Conservation (phyloP, 2,329 filamentous ascomycete genomes). For the Anthostomella pinea region DNA sequence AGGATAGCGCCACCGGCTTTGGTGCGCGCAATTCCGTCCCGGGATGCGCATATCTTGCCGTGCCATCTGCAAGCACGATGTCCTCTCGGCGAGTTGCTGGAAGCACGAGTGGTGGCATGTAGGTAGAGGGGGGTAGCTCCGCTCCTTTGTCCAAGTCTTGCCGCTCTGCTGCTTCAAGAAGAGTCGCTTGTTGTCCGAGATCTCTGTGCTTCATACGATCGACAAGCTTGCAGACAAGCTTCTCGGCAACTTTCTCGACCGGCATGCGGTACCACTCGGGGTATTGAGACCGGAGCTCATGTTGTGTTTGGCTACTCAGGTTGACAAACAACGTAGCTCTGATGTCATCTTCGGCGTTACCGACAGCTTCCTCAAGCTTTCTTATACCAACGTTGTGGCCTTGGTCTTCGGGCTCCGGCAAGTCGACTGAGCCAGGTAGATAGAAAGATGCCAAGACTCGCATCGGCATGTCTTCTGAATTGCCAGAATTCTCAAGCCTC, state of each 20-base stretch:
- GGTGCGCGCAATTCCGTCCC: not conserved
- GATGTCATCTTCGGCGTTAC: not conserved
- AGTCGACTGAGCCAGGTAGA: not conserved
- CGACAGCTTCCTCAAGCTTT: not conserved
- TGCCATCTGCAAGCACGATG: too few species aligned
- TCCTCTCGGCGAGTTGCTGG: too few species aligned
- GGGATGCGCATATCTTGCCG: too few species aligned
- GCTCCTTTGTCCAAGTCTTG: too few species aligned
- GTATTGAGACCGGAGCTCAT: not conserved
- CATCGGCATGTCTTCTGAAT: constrained; percentile 19
- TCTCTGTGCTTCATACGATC: too few species aligned
- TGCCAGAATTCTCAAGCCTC: constrained; percentile 16
- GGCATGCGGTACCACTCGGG: constrained; percentile 1
- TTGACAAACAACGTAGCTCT: not conserved
- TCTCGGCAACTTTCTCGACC: not conserved
- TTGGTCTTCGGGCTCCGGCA: not conserved
- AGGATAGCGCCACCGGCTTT: constrained; percentile 1
- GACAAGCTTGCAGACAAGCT: too few species aligned
- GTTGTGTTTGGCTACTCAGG: not conserved
- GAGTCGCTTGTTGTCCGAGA: too few species aligned
- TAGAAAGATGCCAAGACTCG: constrained; percentile 13
- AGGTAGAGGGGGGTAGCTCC: too few species aligned
- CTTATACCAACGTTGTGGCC: not conserved
- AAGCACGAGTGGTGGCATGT: too few species aligned
- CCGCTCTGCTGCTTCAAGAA: too few species aligned